Percentiles rank a stretch among this genome's conserved stretches.
phyloP scores from a whole-genome alignment of 2,329 filamentous ascomycete genomes.

The Paradendryphiella salina region DNA sequence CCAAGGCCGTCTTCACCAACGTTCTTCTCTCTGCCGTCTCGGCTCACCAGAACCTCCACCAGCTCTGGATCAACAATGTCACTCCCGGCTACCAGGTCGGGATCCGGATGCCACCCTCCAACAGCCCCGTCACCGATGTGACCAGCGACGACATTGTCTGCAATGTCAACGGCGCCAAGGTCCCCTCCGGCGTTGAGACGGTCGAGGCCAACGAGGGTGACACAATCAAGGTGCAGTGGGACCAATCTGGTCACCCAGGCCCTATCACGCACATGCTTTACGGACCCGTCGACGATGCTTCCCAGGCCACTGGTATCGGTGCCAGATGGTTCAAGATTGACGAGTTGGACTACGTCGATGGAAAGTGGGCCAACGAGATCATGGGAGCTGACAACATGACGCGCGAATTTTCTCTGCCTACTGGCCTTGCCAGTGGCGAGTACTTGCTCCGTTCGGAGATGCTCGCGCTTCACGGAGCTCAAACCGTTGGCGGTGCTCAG shows the following conservation, averaged over 20 bases:
- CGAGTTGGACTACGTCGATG: constrained; percentile 32
- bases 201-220: constrained; percentile 36
- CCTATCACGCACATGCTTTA: constrained; percentile 44
- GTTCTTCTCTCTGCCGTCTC: constrained; percentile 34
- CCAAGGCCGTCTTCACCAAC: constrained; percentile 33
- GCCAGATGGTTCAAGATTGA: constrained; percentile 47
- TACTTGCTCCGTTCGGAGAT: constrained; percentile 52
- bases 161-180: constrained; percentile 38
- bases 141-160: constrained; percentile 41
- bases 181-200: constrained; percentile 35
- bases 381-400: constrained; percentile 46
- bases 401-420: constrained; percentile 46
- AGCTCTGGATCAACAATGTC: constrained; percentile 39
- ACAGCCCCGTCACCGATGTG: constrained; percentile 41
- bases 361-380: constrained; percentile 44
- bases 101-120: constrained; percentile 42
- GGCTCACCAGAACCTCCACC: constrained; percentile 41
- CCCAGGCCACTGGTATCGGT: constrained; percentile 35
- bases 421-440: constrained; percentile 46
- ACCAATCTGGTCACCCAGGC: constrained; percentile 40
- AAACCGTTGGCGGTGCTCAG: constrained; percentile 45
- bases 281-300: constrained; percentile 60
- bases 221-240: constrained; percentile 42
- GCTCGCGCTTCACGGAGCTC: constrained; percentile 51
- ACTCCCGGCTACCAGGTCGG: constrained; percentile 39